Percentiles rank a stretch among this genome's conserved stretches.
phyloP scores from a whole-genome alignment of 306 rosid genomes.

The Medicago lupulina region DNA sequence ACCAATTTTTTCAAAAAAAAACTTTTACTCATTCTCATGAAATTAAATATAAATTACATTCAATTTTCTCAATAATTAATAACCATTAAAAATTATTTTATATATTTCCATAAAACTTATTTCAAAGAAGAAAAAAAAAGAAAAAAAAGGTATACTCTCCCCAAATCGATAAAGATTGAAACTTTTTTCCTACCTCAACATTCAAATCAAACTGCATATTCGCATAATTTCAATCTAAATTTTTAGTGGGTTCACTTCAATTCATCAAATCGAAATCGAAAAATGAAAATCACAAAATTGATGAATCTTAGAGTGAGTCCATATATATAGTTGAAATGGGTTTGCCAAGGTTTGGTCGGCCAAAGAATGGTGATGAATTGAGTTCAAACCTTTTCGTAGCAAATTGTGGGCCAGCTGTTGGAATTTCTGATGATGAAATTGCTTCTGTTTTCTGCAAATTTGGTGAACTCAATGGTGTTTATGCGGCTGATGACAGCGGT shows the following conservation, averaged over 20 bases:
- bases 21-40: too few relatives aligned
- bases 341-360: constrained; percentile 69
- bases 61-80: too few relatives aligned
- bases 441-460: constrained; percentile 63
- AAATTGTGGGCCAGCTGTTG: constrained; percentile 84
- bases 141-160: too few relatives aligned
- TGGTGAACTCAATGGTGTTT: constrained; percentile 70
- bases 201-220: neutral
- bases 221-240: constrained; percentile 2
- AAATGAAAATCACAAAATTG: neutral
- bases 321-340: constrained; percentile 40
- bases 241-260: neutral
- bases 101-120: too few relatives aligned
- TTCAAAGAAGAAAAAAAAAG: too few relatives aligned
- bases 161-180: constrained; percentile 15
- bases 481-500: constrained; percentile 83
- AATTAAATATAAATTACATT: too few relatives aligned
- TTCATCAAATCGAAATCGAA: neutral
- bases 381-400: constrained; percentile 83
- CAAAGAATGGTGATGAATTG: constrained; percentile 47
- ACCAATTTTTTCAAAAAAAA: too few relatives aligned
- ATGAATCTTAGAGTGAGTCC: constrained; percentile 5
- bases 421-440: constrained; percentile 56
- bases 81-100: too few relatives aligned
- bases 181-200: constrained; percentile 24